Conservation (phyloP, 1,139 yeast species). For the Eremothecium coryli region DNA sequence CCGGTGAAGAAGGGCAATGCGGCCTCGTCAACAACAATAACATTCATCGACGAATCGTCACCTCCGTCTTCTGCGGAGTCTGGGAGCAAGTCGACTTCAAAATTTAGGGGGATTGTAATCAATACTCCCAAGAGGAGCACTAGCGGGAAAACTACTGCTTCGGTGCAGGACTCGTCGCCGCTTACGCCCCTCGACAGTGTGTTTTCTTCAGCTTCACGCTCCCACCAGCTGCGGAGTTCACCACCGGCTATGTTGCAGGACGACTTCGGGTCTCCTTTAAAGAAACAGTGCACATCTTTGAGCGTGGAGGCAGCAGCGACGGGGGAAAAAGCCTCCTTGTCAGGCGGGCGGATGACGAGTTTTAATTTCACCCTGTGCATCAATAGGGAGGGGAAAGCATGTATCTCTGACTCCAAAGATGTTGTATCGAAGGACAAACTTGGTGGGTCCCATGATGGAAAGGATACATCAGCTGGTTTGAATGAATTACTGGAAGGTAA, state of each 20-base stretch:
- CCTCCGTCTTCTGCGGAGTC: conserved; percentile 7
- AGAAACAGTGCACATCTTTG: conserved; percentile 5
- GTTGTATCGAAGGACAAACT: not conserved
- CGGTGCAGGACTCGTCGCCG: conserved; percentile 12
- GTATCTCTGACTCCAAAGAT: conserved; percentile 1
- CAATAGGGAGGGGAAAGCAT: conserved; percentile 23
- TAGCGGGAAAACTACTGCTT: conserved; percentile 7
- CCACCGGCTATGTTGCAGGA: conserved; percentile 13
- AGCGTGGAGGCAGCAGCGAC: not conserved
- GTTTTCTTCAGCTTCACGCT: conserved; percentile 17
- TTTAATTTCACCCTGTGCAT: conserved; percentile 19
- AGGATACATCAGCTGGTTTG: not conserved
- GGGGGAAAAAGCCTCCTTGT: no score
- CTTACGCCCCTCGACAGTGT: conserved; percentile 13
- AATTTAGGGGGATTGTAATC: conserved; percentile 25
- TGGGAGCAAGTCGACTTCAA: conserved; percentile 13
- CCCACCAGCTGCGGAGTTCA: conserved; percentile 14
- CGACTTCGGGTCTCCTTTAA: conserved; percentile 7
- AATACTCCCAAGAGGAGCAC: conserved; percentile 20
- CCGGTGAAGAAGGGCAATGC: conserved; percentile 18
- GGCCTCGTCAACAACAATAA: conserved; percentile 5
- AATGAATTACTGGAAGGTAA: not conserved
- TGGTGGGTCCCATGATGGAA: not conserved
- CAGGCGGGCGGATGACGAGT: conserved; percentile 1
- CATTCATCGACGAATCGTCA: conserved; percentile 2